These are phyloP conservation scores for Penicillium pancosmium DNA, from an alignment of 495 filamentous ascomycete species.

Conservation along the genomic window DNA sequence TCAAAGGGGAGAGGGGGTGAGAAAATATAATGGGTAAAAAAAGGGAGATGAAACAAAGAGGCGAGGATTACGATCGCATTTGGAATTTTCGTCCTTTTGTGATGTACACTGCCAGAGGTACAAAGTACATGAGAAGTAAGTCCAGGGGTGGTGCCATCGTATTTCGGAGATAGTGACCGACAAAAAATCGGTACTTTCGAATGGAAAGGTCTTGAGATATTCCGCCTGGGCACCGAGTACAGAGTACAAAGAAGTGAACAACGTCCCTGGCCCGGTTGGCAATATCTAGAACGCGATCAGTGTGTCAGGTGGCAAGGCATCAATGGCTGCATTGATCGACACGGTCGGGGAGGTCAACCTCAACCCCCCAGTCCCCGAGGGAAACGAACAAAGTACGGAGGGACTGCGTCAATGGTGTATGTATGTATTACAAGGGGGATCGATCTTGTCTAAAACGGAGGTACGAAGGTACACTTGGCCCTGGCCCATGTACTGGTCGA, in stretches of 20 bases:
- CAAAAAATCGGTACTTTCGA: neutral
- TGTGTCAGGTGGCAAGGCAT: slow-evolving; percentile 27
- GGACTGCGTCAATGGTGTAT: neutral
- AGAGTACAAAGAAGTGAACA: neutral
- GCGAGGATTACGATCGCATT: neutral
- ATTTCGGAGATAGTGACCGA: neutral
- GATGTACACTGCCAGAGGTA: neutral
- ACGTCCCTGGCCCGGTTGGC: neutral
- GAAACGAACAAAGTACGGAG: slow-evolving; percentile 1
- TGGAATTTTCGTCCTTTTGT: neutral
- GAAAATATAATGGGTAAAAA: neutral
- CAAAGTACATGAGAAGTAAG: neutral
- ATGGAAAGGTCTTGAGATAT: neutral
- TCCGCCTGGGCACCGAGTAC: neutral
- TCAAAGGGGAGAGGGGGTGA: neutral
- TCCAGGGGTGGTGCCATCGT: neutral
- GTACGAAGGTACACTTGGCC: too few relatives aligned
- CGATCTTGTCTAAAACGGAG: neutral
- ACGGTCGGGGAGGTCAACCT: slow-evolving; percentile 18
- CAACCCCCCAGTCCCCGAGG: slow-evolving; percentile 20
- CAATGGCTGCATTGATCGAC: slow-evolving; percentile 30
- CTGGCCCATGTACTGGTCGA: too few relatives aligned
- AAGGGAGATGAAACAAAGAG: neutral
- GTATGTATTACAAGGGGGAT: neutral
- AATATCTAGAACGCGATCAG: slow-evolving; percentile 11